Evolutionary conservation across 2,329 filamentous ascomycete species (phyloP), one percentile per base, ranked within the genome.

Genomic region (Tolypocladium pustulatum): DNA sequence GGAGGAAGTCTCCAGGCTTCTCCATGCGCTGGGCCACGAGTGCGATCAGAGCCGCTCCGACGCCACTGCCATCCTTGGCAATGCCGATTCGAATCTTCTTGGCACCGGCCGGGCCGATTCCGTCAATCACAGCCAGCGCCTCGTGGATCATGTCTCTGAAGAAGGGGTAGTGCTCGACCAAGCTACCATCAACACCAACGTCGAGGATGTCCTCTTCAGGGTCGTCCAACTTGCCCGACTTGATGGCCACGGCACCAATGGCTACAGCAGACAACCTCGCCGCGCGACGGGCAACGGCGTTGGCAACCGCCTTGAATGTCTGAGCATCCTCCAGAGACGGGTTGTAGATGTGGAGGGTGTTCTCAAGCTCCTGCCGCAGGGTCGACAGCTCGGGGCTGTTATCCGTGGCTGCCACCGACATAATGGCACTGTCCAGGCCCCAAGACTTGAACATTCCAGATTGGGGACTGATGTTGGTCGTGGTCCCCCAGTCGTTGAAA

Each of bases 141-240:
- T 96, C 89, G 62, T 92, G 84, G 62, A 97, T 88, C 78, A 94
- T 89, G 59, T 89, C 87, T 64, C 94, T 86, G 75, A 97, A 99
- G 68, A 86, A 87, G 10, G 94, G 94, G 73, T 97, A 97, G 76
- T 96, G 94, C 74, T 97, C 94, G 2, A 97, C 91, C 57, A 99
- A 78, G 69, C 88, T 92, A 64, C 94, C 94, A 70, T 99, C 94
- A 2, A 97, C 93, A 67, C 94, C 94, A 66, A 99, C 85, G 69
- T 99, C 94, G 58, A 88, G 78, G 32, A 94, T 82, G 57, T 92
- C 83, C 53, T 90, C 86, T 15, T 84, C 80, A 22, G 78, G 71
- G 56, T 84, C 73, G 27, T 76, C 68, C 49, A 97, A 79, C 69
- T 87, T 86, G 61, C 87, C 89, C 4, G 90, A 91, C 64, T 91